Conservation (phyloP, 192 early-diverging fungal species). For the Gonapodya prolifera region DNA sequence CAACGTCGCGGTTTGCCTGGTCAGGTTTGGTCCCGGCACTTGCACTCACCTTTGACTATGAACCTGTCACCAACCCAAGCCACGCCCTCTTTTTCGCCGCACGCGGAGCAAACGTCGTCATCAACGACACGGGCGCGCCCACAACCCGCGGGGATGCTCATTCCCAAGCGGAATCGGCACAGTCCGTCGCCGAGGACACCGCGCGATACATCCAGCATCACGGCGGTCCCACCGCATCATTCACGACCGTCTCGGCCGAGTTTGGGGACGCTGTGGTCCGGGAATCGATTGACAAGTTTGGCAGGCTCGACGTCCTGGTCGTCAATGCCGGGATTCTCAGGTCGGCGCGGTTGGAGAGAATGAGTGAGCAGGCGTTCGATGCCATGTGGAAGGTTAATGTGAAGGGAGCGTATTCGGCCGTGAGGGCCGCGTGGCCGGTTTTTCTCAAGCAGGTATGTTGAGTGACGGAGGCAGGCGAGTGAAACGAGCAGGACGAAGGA, state of each 20-base stretch:
- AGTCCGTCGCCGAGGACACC: background rate
- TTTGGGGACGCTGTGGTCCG: background rate
- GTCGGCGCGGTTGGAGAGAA: slow-evolving; percentile 1
- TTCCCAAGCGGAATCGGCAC: background rate
- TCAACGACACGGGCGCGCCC: background rate
- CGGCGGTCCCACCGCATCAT: background rate
- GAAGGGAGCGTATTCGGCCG: slow-evolving; percentile 2
- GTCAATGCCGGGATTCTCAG: slow-evolving; percentile 1
- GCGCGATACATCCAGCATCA: background rate
- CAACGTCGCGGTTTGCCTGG: background rate
- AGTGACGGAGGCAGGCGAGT: too few species aligned
- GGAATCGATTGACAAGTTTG: background rate
- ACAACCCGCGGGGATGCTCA: background rate
- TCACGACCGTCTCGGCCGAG: background rate
- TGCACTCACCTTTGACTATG: background rate
- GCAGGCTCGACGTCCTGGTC: slow-evolving; percentile 5
- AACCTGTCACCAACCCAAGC: background rate
- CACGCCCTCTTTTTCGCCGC: background rate
- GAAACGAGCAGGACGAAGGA: too few species aligned
- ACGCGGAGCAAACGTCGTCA: background rate
- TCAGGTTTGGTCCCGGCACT: background rate
- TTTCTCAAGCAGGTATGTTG: background rate
- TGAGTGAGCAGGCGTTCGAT: background rate
- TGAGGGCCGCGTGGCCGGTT: background rate
- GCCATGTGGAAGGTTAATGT: slow-evolving; percentile 1